Evolutionary conservation across 768 basidiomycete genomes (phyloP).

Genomic region (Russula ochroleuca): DNA sequence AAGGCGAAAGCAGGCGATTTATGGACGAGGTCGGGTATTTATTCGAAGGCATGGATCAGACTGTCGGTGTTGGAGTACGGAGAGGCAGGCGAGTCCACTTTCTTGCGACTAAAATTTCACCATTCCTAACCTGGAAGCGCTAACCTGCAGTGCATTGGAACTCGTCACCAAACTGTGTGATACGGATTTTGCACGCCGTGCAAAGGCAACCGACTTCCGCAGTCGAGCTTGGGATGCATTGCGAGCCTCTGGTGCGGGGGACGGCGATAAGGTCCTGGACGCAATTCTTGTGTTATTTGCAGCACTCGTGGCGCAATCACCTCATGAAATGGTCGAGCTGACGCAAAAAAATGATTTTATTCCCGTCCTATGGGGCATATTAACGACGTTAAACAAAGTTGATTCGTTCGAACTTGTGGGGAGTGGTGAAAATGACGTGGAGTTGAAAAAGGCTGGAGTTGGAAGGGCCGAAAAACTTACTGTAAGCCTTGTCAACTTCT

Average conservation of each 20-base stretch:
- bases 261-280: slow-evolving; percentile 65
- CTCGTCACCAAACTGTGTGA: slow-evolving; percentile 72
- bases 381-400: slow-evolving; percentile 30
- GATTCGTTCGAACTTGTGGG: slow-evolving; percentile 52
- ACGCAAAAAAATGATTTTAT: slow-evolving; percentile 37
- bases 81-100: slow-evolving; percentile 55
- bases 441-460: slow-evolving; percentile 50
- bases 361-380: slow-evolving; percentile 30
- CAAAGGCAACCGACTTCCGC: slow-evolving; percentile 72
- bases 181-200: slow-evolving; percentile 69
- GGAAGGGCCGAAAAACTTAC: slow-evolving; percentile 52
- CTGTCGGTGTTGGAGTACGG: slow-evolving; percentile 50
- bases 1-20: slow-evolving; percentile 76
- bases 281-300: slow-evolving; percentile 57
- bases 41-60: slow-evolving; percentile 68
- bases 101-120: background rate
- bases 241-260: slow-evolving; percentile 52
- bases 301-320: slow-evolving; percentile 58
- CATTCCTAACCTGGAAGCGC: background rate
- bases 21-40: slow-evolving; percentile 82
- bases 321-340: slow-evolving; percentile 51
- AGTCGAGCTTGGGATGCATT: slow-evolving; percentile 65
- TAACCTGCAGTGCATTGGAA: slow-evolving; percentile 62
- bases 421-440: slow-evolving; percentile 36
- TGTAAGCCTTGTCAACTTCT: slow-evolving; percentile 39